Evolutionary conservation across 179 eudicot species (phyloP).

Genomic region (Heliamphora pulchella): DNA sequence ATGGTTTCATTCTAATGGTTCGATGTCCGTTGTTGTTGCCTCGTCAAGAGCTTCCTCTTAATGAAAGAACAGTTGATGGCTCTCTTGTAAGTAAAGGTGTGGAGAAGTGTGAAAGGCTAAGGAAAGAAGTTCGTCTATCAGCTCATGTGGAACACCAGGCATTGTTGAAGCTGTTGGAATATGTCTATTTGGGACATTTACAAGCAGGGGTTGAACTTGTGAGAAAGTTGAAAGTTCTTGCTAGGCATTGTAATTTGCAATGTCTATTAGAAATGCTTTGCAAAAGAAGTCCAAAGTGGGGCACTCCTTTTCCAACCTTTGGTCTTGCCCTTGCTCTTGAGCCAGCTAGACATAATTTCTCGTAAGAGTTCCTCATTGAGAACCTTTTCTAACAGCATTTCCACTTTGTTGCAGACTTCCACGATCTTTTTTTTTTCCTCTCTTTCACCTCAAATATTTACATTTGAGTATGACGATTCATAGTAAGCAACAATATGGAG

Average conservation of each 20-base stretch:
- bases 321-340: conserved; percentile 63
- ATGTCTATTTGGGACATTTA: conserved; percentile 56
- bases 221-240: conserved; percentile 54
- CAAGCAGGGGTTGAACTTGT: conserved; percentile 42
- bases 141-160: conserved; percentile 60
- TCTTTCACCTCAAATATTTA: neutral
- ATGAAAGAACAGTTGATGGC: conserved; percentile 22
- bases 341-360: conserved; percentile 39
- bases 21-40: conserved; percentile 71
- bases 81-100: conserved; percentile 19
- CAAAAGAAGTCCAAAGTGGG: conserved; percentile 63
- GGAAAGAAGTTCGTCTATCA: conserved; percentile 52
- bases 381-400: neutral
- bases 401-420: neutral
- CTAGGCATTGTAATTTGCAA: conserved; percentile 60
- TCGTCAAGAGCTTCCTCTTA: conserved; percentile 22
- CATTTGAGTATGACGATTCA: neutral
- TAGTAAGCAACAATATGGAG: conserved; percentile 2
- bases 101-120: conserved; percentile 19
- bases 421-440: neutral
- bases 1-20: conserved; percentile 48
- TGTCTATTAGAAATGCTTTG: conserved; percentile 44
- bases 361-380: conserved; percentile 44
- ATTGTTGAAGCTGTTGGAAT: conserved; percentile 58
- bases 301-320: conserved; percentile 45